Base-by-base conservation (phyloP, 371 early-diverging fungal species). In the Apophysomyces sp. region DNA sequence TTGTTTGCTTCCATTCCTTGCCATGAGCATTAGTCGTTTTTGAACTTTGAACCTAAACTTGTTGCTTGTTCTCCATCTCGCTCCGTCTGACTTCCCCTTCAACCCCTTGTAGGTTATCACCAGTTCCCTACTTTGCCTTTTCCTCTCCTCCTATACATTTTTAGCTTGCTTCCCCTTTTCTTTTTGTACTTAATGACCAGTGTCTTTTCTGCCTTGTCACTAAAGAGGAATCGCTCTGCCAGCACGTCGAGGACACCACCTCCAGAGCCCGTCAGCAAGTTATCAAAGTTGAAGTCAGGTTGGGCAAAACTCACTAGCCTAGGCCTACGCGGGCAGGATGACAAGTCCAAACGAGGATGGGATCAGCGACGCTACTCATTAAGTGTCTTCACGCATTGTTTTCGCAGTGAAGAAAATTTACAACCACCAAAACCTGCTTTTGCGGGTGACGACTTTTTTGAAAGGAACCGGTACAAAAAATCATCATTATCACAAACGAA, bases 231-330 rank as follows among this genome's bases (percentile, higher is more conserved):
- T 49, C 62, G 72, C 40, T 68, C 69, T 7, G 53, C 60, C 13
- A 68, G 69, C 27, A 62, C 65, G 24, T 41, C 61, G 7, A 60
- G 63, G 37, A 63, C 64, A 16, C 29, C 55, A 9, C 16, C 57
- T 32, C 24, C 49, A 16, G 49, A 44, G 21, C 58, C 68, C 8
- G 57, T 57, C 12, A 61, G 69, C 52, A 72, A 69, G 44, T 16
- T 73, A 31, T 69, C 69, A 4, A 61, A 56, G 37, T 27, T 73
- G 8, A 73, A 73, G 53, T 69, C 69, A 21, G 62, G 67, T 16
- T 36, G 69, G 1, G 58, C 56, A 12, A 40, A 66, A 3, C 64
- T 69, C 32, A 49, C 61, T 8, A 73, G 49, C 21, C 21, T 44
- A 18, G 49, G 49, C 9, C 49, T 44, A 21, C 49, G 49, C 21